A percentile compares a stretch with the other conserved stretches of the same genome.
These are phyloP conservation scores for Ascodesmis nigricans DNA, from an alignment of 495 filamentous ascomycete genomes.

Conservation along the genomic window DNA sequence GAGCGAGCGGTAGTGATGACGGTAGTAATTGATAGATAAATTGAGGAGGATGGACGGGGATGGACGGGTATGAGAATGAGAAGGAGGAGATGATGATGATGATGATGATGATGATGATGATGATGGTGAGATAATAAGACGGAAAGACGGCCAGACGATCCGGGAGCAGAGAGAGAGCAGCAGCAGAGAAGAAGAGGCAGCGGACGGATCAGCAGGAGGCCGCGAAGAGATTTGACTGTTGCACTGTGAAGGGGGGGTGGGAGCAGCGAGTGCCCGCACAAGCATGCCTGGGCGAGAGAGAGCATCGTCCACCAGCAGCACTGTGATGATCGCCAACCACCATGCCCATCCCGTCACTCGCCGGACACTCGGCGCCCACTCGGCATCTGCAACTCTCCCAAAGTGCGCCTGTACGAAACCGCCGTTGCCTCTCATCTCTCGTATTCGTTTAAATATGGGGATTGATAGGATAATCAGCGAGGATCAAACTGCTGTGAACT, in stretches of 20 bases:
- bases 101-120: not conserved
- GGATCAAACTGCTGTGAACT: too few species aligned
- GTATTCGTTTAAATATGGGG: too few species aligned
- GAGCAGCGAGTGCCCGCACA: not conserved
- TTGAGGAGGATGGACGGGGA: not conserved
- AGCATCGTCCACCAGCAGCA: too few species aligned
- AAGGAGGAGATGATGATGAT: not conserved
- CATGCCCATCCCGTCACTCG: too few species aligned
- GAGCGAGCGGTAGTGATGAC: constrained; percentile 7
- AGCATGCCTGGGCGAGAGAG: not conserved
- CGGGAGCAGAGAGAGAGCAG: not conserved
- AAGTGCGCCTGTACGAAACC: too few species aligned
- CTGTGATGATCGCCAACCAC: too few species aligned
- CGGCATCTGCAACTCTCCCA: too few species aligned
- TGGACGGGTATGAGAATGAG: not conserved
- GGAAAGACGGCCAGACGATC: not conserved
- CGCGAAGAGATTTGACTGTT: not conserved
- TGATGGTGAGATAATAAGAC: not conserved
- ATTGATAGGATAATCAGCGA: too few species aligned
- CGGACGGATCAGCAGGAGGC: not conserved
- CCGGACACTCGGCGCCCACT: too few species aligned
- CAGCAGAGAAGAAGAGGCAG: not conserved
- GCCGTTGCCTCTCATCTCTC: too few species aligned
- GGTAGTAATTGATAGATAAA: constrained; percentile 10
- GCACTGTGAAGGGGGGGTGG: not conserved